phyloP scores from a whole-genome alignment of 129 eudicot genomes.

The Saposhnikovia divaricata region DNA sequence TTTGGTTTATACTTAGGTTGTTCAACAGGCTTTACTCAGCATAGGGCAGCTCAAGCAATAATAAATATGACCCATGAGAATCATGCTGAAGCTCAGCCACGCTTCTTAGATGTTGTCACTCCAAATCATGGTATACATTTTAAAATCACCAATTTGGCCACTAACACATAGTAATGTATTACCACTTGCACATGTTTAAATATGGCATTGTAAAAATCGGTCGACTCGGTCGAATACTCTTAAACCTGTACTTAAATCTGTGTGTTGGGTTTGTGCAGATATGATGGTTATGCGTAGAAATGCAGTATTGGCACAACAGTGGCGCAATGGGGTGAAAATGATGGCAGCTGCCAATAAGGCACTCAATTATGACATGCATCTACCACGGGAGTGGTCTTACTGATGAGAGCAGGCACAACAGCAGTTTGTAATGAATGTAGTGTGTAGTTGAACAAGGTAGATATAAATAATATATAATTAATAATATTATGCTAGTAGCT shows the following conservation, averaged over 20 bases:
- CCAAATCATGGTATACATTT: not conserved
- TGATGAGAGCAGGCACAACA: not conserved
- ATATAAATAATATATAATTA: not conserved
- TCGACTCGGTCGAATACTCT: too few species aligned
- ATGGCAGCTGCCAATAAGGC: constrained; percentile 6
- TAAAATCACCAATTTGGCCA: not conserved
- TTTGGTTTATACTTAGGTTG: constrained; percentile 17
- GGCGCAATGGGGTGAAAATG: constrained; percentile 6
- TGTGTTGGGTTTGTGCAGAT: constrained; percentile 14
- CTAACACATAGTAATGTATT: too few species aligned
- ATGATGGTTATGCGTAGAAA: constrained; percentile 35
- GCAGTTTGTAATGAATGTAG: not conserved
- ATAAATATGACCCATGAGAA: constrained; percentile 19
- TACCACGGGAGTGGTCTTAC: constrained; percentile 81
- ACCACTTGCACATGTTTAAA: too few species aligned
- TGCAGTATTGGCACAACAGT: constrained; percentile 33
- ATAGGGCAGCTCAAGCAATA: constrained; percentile 23
- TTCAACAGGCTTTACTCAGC: constrained; percentile 20
- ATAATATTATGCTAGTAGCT: not conserved
- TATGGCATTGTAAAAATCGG: too few species aligned
- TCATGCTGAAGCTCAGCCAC: not conserved
- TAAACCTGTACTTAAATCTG: not conserved
- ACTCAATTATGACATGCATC: constrained; percentile 28
- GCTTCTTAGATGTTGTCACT: not conserved
- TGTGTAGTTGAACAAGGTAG: not conserved